Evolutionary conservation across 768 basidiomycete species (phyloP), one percentile per base, ranked within the genome.

Genomic region (Clitopilus passeckerianus): DNA sequence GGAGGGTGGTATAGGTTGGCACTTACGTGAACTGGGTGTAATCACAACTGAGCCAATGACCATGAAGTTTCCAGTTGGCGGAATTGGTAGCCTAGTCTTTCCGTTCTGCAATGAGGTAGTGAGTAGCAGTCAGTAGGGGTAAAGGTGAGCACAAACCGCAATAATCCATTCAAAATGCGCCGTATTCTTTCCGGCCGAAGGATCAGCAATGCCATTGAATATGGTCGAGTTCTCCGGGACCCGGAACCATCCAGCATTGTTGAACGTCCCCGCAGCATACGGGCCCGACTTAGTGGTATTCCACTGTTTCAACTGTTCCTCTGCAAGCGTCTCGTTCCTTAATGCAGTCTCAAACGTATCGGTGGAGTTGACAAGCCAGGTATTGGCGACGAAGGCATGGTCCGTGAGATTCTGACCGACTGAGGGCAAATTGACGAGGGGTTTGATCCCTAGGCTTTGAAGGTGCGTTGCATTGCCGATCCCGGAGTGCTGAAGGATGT

Each of bases 391-490:
- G 27, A 67, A 66, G 18, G 69, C 54, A 34, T 74, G 72, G 57
- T 73, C 72, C 0, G 67, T 65, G 15, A 73, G 58, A 34, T 74
- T 73, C 53, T 70, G 63, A 1, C 72, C 72, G 2, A 74, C 72
- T 1, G 63, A 64, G 20, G 72, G 72, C 1, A 72, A 66, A 30
- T 70, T 35, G 12, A 72, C 62, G n/a, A 68, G 63, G 3, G 69
- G 61, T 16, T 60, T 58, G 41, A 73, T 62, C 0, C 67, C 65
- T 24, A 66, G 35, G 24, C 54, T 23, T 18, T 60, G 41, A 2
- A 71, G 62, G 15, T 60, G 60, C 5, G 44, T 35, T 0, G 58
- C 20, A 34, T 70, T 63, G 6, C 73, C 73, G 53, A 74, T 72
- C 20, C 71, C 71, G 1, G 71, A 72, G 18, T 66, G 61, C 52